phyloP scores from a whole-genome alignment of 108 stramenopile genomes.

The Nannochloropsis salina region DNA sequence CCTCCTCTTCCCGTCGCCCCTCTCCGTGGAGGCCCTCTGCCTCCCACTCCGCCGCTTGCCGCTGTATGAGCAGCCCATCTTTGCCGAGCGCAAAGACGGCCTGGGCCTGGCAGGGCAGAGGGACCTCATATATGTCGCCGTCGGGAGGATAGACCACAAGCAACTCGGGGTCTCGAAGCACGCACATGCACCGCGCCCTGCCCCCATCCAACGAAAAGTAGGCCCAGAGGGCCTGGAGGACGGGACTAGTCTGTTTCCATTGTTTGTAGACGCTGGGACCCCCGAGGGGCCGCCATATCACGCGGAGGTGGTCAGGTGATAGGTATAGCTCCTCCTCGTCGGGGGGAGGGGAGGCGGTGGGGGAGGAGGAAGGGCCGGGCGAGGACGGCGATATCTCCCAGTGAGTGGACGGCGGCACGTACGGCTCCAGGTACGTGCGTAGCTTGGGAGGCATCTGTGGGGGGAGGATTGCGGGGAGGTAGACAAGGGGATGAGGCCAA shows the following conservation, averaged over 20 bases:
- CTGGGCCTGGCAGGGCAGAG: background rate
- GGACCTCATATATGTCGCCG: background rate
- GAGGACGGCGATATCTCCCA: background rate
- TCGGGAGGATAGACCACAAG: background rate
- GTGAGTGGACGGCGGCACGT: background rate
- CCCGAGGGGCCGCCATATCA: background rate
- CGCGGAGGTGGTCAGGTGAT: conserved; percentile 4
- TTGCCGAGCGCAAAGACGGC: background rate
- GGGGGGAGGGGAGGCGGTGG: background rate
- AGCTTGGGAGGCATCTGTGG: background rate
- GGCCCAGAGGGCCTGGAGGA: background rate
- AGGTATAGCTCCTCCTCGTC: conserved; percentile 6
- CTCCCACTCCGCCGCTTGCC: background rate
- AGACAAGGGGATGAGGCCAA: too few relatives aligned
- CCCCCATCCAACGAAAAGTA: conserved; percentile 4
- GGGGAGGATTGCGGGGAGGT: background rate
- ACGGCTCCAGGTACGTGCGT: background rate
- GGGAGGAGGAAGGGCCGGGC: background rate
- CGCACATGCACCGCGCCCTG: conserved; percentile 16
- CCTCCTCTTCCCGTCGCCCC: background rate
- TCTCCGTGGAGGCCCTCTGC: background rate
- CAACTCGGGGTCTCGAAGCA: conserved; percentile 7
- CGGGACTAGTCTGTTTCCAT: background rate
- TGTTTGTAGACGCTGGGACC: background rate
- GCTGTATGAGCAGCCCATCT: background rate